Evolutionary conservation across 2,329 filamentous ascomycete species (phyloP), one percentile per base, ranked within the genome.

Genomic region (Cladorrhinum sp.): DNA sequence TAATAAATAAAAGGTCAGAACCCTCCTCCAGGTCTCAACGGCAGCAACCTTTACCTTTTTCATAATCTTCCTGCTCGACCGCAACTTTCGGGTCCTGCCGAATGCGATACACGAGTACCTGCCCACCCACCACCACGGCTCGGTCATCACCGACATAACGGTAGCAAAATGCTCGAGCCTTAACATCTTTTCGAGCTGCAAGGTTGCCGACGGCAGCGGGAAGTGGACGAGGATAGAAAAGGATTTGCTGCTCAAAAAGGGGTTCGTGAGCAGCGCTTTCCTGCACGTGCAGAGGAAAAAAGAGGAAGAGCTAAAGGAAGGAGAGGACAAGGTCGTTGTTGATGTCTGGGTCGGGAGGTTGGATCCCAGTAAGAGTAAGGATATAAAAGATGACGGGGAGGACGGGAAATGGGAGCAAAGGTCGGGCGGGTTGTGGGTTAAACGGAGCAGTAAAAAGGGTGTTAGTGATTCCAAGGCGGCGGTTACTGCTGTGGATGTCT

Each of bases 151-250:
- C 71, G 93, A 97, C 76, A 81, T 96, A 62, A 90, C 87, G 32
- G 82, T 96, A 64, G 83, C 85, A 18, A 88, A 83, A 55, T 97
- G 93, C 76, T 91, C 89, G 8, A 82, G 82, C 12, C 69, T 95
- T 56, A 95, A 93, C 71, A 71, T 84, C 27, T 88, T 93, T 61
- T 88, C 89, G 3, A 88, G 83, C 50, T 96, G 91, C 77, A 86
- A 86, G 64, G 83, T 95, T 64, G 88, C 12, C 10, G 36, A 4
- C 36, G 6, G 36, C 6, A 68, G 85, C 49, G 79, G 84, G 59
- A 71, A 76, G 64, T 97, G 93, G 93, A 87, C 91, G 67, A 88
- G 90, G 53, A 80, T 97, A 64, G 90, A 96, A 66, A 97, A 96
- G 77, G 92, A 97, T 71, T 82, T 97, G 0, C 95, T 92, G 72